A percentile compares a stretch with the other conserved stretches of the same genome.
These are phyloP conservation scores for Kodamaea derodonti DNA, from an alignment of 1,139 yeast genomes.

Conservation along the genomic window DNA sequence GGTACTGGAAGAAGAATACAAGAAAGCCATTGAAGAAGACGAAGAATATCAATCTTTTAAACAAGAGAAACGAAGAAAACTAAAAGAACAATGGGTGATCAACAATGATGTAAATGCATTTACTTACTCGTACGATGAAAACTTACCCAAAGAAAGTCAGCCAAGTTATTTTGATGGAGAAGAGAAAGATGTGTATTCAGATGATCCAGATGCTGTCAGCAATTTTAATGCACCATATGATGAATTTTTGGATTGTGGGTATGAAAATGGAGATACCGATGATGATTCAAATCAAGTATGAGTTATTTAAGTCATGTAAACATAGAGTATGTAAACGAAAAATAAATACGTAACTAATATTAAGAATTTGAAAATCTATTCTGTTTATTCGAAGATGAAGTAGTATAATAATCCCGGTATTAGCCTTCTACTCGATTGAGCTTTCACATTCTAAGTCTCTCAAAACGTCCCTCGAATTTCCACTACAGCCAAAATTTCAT, in stretches of 20 bases:
- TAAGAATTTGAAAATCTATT: too few relatives aligned
- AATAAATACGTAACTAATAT: too few relatives aligned
- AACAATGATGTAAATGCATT: constrained; percentile 5
- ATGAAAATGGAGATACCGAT: constrained; percentile 3
- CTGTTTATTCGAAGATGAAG: too few relatives aligned
- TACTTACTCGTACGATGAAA: constrained; percentile 31
- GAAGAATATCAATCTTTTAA: constrained; percentile 29
- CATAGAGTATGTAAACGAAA: too few relatives aligned
- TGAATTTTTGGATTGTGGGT: constrained; percentile 22
- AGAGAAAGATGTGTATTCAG: constrained; percentile 30
- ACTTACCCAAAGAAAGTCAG: constrained; percentile 33
- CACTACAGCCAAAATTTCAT: too few relatives aligned
- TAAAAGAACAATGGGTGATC: constrained; percentile 4
- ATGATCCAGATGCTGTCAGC: constrained; percentile 32
- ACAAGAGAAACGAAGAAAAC: constrained; percentile 7
- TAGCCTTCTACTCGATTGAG: too few relatives aligned
- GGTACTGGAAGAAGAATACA: constrained; percentile 20
- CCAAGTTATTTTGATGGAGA: constrained; percentile 38
- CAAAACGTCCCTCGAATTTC: too few relatives aligned
- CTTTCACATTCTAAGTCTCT: too few relatives aligned
- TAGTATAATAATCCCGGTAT: too few relatives aligned
- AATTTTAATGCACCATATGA: constrained; percentile 37
- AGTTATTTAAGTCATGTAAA: too few relatives aligned
- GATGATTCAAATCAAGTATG: background rate
- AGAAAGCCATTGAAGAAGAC: constrained; percentile 20